Percentiles rank a stretch among this genome's conserved stretches.
Evolutionary conservation across 129 eudicot species (phyloP).

Genomic region (Helianthus annuus): DNA sequence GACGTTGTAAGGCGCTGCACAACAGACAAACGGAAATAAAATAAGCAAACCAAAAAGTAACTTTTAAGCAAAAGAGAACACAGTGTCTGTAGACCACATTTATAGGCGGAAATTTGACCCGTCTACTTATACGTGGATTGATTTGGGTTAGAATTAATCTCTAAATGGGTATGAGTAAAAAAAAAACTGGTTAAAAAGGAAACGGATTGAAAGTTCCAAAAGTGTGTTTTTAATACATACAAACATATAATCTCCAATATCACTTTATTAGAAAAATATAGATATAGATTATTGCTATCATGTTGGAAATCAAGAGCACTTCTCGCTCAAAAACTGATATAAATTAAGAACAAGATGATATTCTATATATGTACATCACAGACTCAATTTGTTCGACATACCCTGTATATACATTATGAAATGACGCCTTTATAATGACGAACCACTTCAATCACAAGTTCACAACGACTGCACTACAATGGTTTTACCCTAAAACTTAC

Average conservation of each 20-base stretch:
- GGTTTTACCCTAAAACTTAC: too few species aligned
- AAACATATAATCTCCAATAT: not conserved
- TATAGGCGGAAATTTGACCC: conserved; percentile 12
- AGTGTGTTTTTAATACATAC: conserved; percentile 1
- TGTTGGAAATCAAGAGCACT: not conserved
- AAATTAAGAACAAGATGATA: too few species aligned
- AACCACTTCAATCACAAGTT: too few species aligned
- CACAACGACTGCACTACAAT: too few species aligned
- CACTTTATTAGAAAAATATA: not conserved
- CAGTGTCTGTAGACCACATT: not conserved
- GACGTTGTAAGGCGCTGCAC: conserved; percentile 49
- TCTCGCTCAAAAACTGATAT: too few species aligned
- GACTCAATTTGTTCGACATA: too few species aligned
- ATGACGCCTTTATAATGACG: too few species aligned
- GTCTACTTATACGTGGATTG: not conserved
- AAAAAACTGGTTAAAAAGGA: not conserved
- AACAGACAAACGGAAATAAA: conserved; percentile 20
- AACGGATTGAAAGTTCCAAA: not conserved
- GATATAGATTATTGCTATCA: not conserved
- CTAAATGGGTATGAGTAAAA: not conserved
- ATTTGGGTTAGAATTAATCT: not conserved
- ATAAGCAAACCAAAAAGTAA: not conserved
- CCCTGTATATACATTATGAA: too few species aligned
- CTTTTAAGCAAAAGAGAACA: not conserved
- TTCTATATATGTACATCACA: too few species aligned